phyloP scores from a whole-genome alignment of 2,329 filamentous ascomycete species.

The Beauveria australis region DNA sequence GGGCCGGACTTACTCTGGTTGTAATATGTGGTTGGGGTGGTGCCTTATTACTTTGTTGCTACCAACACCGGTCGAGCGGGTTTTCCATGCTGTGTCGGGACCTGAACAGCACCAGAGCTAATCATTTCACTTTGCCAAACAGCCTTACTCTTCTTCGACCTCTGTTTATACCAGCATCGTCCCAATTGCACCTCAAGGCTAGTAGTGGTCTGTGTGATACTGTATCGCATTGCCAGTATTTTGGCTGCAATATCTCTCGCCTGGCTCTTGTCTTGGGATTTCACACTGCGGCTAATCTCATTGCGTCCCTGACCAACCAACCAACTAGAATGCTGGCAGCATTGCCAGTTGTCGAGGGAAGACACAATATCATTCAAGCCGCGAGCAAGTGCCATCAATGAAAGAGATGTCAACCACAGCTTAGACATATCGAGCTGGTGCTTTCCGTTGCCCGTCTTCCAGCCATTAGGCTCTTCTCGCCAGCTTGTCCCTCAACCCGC shows the following conservation, averaged over 20 bases:
- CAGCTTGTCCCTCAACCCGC: background rate
- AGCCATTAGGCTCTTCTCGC: background rate
- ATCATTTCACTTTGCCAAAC: background rate
- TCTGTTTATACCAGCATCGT: background rate
- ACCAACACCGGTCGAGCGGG: background rate
- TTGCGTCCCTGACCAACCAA: background rate
- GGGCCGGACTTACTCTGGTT: background rate
- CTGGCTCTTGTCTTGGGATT: background rate
- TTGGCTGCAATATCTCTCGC: background rate
- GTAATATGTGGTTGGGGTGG: background rate
- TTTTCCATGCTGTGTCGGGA: background rate
- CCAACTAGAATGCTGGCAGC: background rate
- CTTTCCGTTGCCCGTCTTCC: background rate
- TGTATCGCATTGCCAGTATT: background rate
- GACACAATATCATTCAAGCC: background rate
- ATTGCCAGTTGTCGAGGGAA: background rate
- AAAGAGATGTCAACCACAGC: background rate
- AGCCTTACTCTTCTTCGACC: background rate
- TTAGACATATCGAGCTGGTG: background rate
- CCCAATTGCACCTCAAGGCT: background rate
- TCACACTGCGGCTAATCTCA: background rate
- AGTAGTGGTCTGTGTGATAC: background rate
- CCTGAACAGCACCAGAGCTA: background rate
- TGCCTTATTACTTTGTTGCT: background rate
- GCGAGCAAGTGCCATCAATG: background rate